Evolutionary conservation across 257 asterid species (phyloP), one percentile per base, ranked within the genome.

Genomic region (Avicennia marina): DNA sequence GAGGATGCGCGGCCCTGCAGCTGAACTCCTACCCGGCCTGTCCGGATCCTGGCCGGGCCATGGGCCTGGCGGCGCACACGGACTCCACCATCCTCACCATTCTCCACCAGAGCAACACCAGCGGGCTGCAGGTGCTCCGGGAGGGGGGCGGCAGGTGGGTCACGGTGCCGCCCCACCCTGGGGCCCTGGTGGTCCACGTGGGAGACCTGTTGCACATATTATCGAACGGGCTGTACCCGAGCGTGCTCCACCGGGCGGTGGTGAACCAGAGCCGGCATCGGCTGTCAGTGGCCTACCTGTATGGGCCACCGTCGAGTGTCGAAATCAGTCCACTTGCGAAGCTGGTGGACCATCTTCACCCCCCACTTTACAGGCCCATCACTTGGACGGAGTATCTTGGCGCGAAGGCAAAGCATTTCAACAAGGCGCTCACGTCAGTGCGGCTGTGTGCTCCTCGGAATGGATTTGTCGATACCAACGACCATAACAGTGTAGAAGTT

Each of bases 11-110:
- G 0, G 97, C 87, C 11, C 27, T 93, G 32, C 99, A 93, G 11
- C 47, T 89, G 16, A 93, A 93, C 60, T 93, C 86, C 0, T 93
- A 93, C 70, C 99, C 99, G 4, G 87, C 87, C 15, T 93, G 99
- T 48, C 99, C 97, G 2, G 99, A 89, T 5, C 99, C 97, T 0
- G 89, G 69, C 33, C 79, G 97, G 9, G 99, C 97, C 16, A 93
- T 93, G 99, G 99, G 99, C 2, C 81, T 93, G 0, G 97, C 99
- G 0, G 82, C 90, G 4, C 99, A 93, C 58, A 89, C 97, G 0
- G 99, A 93, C 42, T 93, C 99, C 4, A 84, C 97, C 51, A 66
- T 93, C 51, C 76, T 93, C 7, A 93, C 99, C 6, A 74, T 93
- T 20, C 94, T 93, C 71, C 95, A 86, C 77, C 99, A 93, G 34